Evolutionary conservation across 192 early-diverging fungal species (phyloP).

Genomic region (Backusella luteola): DNA sequence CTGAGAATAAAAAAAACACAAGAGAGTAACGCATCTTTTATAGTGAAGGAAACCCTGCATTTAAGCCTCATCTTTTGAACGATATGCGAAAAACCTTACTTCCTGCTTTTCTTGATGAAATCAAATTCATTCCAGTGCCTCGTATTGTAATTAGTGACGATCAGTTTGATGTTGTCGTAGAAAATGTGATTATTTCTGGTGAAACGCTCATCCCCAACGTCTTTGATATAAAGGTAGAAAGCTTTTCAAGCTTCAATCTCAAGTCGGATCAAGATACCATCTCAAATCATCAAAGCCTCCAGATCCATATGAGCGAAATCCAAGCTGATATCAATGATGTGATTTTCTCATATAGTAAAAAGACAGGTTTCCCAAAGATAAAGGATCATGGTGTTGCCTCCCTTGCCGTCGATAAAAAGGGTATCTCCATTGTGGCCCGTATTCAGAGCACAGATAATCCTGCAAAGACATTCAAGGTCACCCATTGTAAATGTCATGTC

Average conservation of each 20-base stretch:
- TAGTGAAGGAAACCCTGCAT: slow-evolving; percentile 36
- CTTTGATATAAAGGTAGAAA: slow-evolving; percentile 35
- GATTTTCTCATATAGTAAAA: slow-evolving; percentile 39
- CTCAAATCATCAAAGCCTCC: slow-evolving; percentile 26
- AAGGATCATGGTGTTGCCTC: slow-evolving; percentile 40
- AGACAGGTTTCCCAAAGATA: slow-evolving; percentile 37
- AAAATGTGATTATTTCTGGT: slow-evolving; percentile 44
- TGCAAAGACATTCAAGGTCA: slow-evolving; percentile 33
- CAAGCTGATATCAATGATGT: slow-evolving; percentile 39
- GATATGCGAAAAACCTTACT: slow-evolving; percentile 40
- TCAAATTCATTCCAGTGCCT: slow-evolving; percentile 45
- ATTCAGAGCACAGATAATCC: slow-evolving; percentile 27
- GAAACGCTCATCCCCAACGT: slow-evolving; percentile 36
- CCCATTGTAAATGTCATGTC: slow-evolving; percentile 35
- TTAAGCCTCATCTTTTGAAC: slow-evolving; percentile 44
- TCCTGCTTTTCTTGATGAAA: slow-evolving; percentile 39
- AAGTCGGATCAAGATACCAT: slow-evolving; percentile 17
- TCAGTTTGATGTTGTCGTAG: slow-evolving; percentile 41
- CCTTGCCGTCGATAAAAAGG: slow-evolving; percentile 9
- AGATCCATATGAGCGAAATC: slow-evolving; percentile 36
- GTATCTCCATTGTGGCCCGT: slow-evolving; percentile 20
- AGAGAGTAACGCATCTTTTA: neutral
- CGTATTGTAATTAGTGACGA: slow-evolving; percentile 43
- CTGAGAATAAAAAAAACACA: neutral
- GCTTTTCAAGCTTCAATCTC: slow-evolving; percentile 33